Base-by-base conservation (phyloP, 176 grass and related monocot genomes). In the Tillandsia leiboldiana region DNA sequence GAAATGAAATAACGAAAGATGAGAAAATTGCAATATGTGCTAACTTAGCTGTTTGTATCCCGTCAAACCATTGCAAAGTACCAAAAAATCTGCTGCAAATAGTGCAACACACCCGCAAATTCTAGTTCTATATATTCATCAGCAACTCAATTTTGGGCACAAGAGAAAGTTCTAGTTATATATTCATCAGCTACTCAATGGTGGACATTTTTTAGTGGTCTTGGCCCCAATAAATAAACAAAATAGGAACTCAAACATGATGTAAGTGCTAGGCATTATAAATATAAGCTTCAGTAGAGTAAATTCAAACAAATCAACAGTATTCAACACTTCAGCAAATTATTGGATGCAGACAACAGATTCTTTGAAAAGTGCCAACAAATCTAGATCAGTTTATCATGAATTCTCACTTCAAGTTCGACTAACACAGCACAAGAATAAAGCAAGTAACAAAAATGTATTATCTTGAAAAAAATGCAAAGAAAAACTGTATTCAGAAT, bases 401-500 rank as follows among this genome's bases (percentile, higher is more conserved):
- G 54, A 59, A 8, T 48, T 50, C 18, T 1, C 48, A 11, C 5
- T 24, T 63, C 11, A 10, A 73, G 4, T 18, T 11, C 48, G 14
- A 42, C 33, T 42, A 42, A 42, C 33, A 26, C 14, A 61, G 42
- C 9, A 23, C 1, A 78, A 47, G 59, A 70, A 22, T n/a, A 65
- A 26, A 72, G 10, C 10, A 82, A 64, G 27, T n/a, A 65, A 42
- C 49, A 82, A 66, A 57, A 77, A 26, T 63, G 2, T 15, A 71
- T 59, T 63, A 20, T 49, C 27, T 51, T 15, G 58, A 20, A 68
- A 61, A 61, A 74, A 7, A 23, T 27, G 50, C 29, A 47, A 63
- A 74, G 29, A 51, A 28, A 26, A 22, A 64, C 26, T 68, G 23
- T 14, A 42, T 42, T 42, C 33, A 42, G 33, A 42, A 42, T 42